Evolutionary conservation across 441 rosid genomes (phyloP).

Genomic region (Euphorbia schlechtendalii): DNA sequence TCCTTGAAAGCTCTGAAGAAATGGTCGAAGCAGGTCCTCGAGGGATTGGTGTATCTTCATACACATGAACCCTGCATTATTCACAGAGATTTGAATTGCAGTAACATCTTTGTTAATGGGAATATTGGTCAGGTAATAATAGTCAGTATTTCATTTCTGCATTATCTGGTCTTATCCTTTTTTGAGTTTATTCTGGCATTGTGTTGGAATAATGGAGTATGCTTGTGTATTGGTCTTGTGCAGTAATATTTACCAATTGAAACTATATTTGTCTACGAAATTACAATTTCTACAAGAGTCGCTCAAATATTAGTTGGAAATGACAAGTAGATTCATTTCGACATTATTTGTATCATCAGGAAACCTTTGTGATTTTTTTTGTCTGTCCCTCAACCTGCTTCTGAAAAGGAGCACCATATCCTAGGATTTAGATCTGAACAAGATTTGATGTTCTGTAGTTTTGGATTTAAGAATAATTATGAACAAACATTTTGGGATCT

Average conservation of each 20-base stretch:
- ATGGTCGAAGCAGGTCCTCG: conserved; percentile 65
- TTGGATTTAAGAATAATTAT: neutral
- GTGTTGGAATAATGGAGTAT: neutral
- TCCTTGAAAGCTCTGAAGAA: conserved; percentile 70
- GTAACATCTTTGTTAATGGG: conserved; percentile 68
- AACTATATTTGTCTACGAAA: neutral
- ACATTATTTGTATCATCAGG: conserved; percentile 4
- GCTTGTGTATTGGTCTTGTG: neutral
- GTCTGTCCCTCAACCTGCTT: neutral
- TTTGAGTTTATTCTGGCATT: neutral
- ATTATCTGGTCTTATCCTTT: too few species aligned
- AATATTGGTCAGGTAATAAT: conserved; percentile 50
- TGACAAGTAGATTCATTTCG: neutral
- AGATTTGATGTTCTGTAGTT: conserved; percentile 1
- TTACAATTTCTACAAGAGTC: neutral
- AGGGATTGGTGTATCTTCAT: conserved; percentile 61
- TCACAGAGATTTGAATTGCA: conserved; percentile 66
- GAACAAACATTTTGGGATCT: neutral
- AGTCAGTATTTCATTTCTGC: neutral
- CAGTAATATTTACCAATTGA: neutral
- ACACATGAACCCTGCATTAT: conserved; percentile 60
- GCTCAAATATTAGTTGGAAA: neutral
- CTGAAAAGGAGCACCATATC: neutral
- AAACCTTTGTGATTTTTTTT: conserved; percentile 1
- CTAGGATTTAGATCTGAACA: neutral